Conservation (phyloP, 208 protist species). For the Spongospora subterranea region DNA sequence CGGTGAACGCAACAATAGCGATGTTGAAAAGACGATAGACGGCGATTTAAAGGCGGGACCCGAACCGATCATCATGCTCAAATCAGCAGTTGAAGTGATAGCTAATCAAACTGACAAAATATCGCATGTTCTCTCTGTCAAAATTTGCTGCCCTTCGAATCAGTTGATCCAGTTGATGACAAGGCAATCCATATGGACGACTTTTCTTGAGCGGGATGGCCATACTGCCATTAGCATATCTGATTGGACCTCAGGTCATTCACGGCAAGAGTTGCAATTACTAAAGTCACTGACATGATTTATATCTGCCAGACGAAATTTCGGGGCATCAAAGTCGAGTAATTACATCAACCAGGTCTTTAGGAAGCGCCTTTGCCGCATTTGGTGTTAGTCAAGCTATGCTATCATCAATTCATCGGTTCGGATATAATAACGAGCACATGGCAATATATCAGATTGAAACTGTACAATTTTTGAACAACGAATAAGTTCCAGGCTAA, state of each 20-base stretch:
- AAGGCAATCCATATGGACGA: neutral
- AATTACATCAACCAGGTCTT: neutral
- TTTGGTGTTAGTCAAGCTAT: neutral
- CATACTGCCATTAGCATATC: neutral
- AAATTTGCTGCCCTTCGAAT: neutral
- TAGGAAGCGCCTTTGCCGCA: neutral
- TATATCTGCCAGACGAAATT: neutral
- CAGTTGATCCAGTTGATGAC: neutral
- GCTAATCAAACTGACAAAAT: too few species aligned
- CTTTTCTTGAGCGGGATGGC: neutral
- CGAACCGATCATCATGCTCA: neutral
- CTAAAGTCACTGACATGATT: too few species aligned
- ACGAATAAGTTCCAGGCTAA: neutral
- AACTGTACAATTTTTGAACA: neutral
- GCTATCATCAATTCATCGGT: neutral
- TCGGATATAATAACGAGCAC: neutral
- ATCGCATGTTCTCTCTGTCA: neutral
- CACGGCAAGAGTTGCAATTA: neutral
- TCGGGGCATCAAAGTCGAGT: neutral
- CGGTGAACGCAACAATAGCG: too few species aligned
- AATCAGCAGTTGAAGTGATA: too few species aligned
- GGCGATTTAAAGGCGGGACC: neutral
- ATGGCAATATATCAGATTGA: neutral
- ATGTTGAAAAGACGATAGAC: too few species aligned
- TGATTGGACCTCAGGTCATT: neutral